phyloP scores from a whole-genome alignment of 78 protist species.

The Parvularia atlantis region DNA sequence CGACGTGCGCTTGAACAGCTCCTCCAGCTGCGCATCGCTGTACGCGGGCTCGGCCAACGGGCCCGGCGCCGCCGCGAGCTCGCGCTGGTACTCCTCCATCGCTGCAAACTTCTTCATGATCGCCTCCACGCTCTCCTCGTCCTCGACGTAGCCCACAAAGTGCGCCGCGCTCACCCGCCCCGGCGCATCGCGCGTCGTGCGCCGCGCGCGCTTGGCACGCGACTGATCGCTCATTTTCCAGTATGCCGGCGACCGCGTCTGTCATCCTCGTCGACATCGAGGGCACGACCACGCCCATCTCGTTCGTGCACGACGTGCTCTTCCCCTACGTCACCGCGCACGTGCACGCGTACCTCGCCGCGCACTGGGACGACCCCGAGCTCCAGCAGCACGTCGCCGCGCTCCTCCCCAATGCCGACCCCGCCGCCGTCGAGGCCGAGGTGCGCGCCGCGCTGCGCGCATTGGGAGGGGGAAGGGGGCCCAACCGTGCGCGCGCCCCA shows the following conservation, averaged over 20 bases:
- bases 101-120: conserved; percentile 27
- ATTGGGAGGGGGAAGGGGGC: no score
- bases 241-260: no score
- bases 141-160: conserved; percentile 29
- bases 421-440: no score
- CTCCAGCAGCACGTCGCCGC: no score
- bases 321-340: conserved; percentile 50
- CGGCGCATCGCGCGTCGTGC: no score
- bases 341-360: conserved; percentile 16
- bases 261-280: conserved; percentile 38
- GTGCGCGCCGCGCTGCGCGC: no score
- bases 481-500: no score
- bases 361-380: background rate
- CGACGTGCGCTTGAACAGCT: conserved; percentile 38
- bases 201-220: no score
- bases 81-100: conserved; percentile 1
- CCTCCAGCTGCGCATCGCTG: conserved; percentile 13
- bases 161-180: conserved; percentile 20
- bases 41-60: background rate
- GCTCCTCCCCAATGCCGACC: no score
- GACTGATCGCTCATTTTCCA: no score
- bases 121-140: conserved; percentile 8
- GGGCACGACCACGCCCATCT: conserved; percentile 76
- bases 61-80: background rate
- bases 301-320: conserved; percentile 65